Evolutionary conservation across 1,284 basidiomycete species (phyloP).

Genomic region (Puccinia coronata): DNA sequence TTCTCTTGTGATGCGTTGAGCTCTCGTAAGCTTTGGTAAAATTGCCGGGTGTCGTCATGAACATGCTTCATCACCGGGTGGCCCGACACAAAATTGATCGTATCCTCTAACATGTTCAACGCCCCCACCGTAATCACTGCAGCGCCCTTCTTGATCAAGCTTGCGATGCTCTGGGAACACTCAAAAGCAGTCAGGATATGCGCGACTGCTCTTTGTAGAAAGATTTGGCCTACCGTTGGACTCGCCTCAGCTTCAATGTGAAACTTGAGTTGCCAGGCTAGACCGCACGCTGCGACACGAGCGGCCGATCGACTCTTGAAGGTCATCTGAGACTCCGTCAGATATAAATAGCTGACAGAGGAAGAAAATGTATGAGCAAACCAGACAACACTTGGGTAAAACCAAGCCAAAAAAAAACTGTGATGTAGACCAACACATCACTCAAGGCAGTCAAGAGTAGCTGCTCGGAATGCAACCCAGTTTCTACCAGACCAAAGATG

Average conservation of each 20-base stretch:
- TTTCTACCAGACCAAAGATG: conserved; percentile 45
- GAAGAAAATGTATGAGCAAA: neutral
- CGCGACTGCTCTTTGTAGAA: neutral
- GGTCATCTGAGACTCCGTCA: conserved; percentile 34
- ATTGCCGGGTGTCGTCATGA: conserved; percentile 22
- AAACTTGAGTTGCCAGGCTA: conserved; percentile 47
- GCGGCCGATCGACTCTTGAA: conserved; percentile 40
- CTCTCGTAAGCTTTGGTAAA: conserved; percentile 15
- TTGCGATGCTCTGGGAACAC: neutral
- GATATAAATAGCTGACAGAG: conserved; percentile 37
- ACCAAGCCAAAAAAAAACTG: neutral
- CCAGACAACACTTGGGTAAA: neutral
- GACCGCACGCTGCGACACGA: conserved; percentile 32
- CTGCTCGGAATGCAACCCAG: conserved; percentile 44
- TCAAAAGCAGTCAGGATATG: neutral
- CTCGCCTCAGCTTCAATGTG: conserved; percentile 32
- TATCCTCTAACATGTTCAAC: conserved; percentile 39
- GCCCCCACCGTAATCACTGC: conserved; percentile 42
- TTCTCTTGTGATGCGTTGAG: neutral
- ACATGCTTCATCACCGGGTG: conserved; percentile 24
- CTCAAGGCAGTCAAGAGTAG: conserved; percentile 40
- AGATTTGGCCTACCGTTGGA: conserved; percentile 31
- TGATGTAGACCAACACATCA: conserved; percentile 33
- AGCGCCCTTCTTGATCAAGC: conserved; percentile 28
- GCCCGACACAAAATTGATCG: conserved; percentile 45